Percentiles rank a stretch among this genome's conserved stretches.
phyloP scores from a whole-genome alignment of 495 filamentous ascomycete species.

The Durotheca rogersii region DNA sequence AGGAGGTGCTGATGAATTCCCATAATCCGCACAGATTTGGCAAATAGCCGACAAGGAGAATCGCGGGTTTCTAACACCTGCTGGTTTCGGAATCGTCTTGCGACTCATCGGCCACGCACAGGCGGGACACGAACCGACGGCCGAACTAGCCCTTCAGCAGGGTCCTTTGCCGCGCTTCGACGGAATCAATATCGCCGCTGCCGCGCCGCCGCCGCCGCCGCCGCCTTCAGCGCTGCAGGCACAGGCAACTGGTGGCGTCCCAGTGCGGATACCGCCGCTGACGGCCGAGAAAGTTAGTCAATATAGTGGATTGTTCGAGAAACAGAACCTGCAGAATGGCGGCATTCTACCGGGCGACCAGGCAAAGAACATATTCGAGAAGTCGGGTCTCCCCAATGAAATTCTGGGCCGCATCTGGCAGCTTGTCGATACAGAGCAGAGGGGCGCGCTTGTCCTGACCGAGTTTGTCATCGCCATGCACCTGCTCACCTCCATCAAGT shows the following conservation, averaged over 20 bases:
- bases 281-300: constrained; percentile 86
- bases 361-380: constrained; percentile 93
- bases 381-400: constrained; percentile 86
- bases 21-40: constrained; percentile 76
- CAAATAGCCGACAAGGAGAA: constrained; percentile 97
- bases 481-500: constrained; percentile 85
- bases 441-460: constrained; percentile 81
- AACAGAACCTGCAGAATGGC: constrained; percentile 75
- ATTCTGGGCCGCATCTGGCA: constrained; percentile 91
- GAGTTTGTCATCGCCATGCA: constrained; percentile 99
- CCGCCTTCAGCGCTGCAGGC: constrained; percentile 53
- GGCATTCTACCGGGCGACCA: constrained; percentile 78
- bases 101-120: constrained; percentile 95
- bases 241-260: constrained; percentile 64
- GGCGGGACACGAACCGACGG: constrained; percentile 72
- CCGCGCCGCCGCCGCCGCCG: constrained; percentile 48
- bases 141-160: constrained; percentile 69
- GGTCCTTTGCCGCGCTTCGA: constrained; percentile 93
- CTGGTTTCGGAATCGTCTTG: constrained; percentile 88
- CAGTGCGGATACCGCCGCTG: constrained; percentile 86
- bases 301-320: constrained; percentile 83
- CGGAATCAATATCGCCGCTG: constrained; percentile 55
- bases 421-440: constrained; percentile 87
- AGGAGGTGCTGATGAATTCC: constrained; percentile 18
- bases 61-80: constrained; percentile 83